Percentiles rank a stretch among this genome's conserved stretches.
These are phyloP conservation scores for Talaromyces funiculosus DNA, from an alignment of 2,329 filamentous ascomycete genomes.

Conservation along the genomic window DNA sequence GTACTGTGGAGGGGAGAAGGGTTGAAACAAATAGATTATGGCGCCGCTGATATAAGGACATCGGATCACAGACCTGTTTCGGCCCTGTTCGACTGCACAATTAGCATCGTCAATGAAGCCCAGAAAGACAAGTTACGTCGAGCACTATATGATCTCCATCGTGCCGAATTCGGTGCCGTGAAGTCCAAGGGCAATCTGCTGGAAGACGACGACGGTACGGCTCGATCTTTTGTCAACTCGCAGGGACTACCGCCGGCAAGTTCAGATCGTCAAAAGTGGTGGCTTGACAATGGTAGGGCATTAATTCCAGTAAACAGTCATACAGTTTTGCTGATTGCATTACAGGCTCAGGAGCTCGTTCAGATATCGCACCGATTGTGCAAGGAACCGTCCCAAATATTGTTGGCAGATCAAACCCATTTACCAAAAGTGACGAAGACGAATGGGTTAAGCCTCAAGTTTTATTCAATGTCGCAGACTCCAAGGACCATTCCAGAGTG, in stretches of 20 bases:
- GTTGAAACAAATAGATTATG: constrained; percentile 76
- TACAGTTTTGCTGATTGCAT: constrained; percentile 10
- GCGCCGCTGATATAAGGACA: constrained; percentile 74
- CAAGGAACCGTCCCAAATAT: constrained; percentile 63
- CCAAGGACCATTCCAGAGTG: neutral
- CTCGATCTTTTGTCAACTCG: constrained; percentile 76
- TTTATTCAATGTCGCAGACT: constrained; percentile 2
- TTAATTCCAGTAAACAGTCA: constrained; percentile 16
- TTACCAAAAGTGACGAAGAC: constrained; percentile 64
- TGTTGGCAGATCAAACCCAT: constrained; percentile 73
- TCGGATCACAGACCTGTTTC: constrained; percentile 97
- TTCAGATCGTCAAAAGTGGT: constrained; percentile 59
- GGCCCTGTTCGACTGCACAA: constrained; percentile 76
- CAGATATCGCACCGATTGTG: constrained; percentile 62
- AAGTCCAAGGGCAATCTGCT: neutral
- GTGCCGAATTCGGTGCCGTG: constrained; percentile 48
- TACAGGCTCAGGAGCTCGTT: constrained; percentile 65
- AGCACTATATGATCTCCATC: constrained; percentile 66
- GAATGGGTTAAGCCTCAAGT: constrained; percentile 63
- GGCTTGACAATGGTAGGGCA: constrained; percentile 54
- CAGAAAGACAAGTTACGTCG: constrained; percentile 66
- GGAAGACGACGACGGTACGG: constrained; percentile 63
- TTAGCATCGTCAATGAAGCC: constrained; percentile 72
- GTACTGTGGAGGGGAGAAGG: constrained; percentile 81
- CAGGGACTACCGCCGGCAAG: constrained; percentile 64